Evolutionary conservation across 352 stramenopile species (phyloP).

Genomic region (Peronospora belbahrii): DNA sequence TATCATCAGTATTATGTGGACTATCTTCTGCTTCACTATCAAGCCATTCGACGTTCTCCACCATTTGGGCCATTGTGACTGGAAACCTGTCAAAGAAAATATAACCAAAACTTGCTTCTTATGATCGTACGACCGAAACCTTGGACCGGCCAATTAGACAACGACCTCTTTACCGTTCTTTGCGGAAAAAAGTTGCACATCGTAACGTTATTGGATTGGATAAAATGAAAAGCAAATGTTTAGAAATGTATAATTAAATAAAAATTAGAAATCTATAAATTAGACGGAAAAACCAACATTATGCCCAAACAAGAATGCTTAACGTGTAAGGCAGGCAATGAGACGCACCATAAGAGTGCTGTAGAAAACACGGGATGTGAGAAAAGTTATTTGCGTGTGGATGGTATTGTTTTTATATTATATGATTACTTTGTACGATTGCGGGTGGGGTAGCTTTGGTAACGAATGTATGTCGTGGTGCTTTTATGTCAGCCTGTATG

Average conservation of each 20-base stretch:
- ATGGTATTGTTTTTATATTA: constrained; percentile 29
- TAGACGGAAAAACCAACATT: neutral
- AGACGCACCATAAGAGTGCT: constrained; percentile 57
- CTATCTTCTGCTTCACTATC: constrained; percentile 75
- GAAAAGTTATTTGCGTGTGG: constrained; percentile 50
- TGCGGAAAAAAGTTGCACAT: constrained; percentile 5
- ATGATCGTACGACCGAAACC: constrained; percentile 14
- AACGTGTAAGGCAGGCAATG: constrained; percentile 62
- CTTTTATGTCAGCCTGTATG: constrained; percentile 57
- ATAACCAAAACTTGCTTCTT: constrained; percentile 6
- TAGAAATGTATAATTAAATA: no score
- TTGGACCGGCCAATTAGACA: no score
- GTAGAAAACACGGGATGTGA: constrained; percentile 67
- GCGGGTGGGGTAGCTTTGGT: constrained; percentile 37
- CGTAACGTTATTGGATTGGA: constrained; percentile 9
- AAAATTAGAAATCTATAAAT: no score
- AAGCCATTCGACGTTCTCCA: constrained; percentile 43
- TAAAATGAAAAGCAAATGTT: neutral
- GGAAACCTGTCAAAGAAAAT: constrained; percentile 6
- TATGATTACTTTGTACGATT: no score
- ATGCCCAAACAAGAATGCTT: constrained; percentile 60
- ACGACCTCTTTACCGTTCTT: constrained; percentile 12
- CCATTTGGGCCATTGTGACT: constrained; percentile 14
- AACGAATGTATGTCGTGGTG: constrained; percentile 8
- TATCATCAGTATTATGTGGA: constrained; percentile 50